Percentiles rank a stretch among this genome's conserved stretches.
Conservation (phyloP, 164 flowering plant genomes). For the Sextonia rubra region DNA sequence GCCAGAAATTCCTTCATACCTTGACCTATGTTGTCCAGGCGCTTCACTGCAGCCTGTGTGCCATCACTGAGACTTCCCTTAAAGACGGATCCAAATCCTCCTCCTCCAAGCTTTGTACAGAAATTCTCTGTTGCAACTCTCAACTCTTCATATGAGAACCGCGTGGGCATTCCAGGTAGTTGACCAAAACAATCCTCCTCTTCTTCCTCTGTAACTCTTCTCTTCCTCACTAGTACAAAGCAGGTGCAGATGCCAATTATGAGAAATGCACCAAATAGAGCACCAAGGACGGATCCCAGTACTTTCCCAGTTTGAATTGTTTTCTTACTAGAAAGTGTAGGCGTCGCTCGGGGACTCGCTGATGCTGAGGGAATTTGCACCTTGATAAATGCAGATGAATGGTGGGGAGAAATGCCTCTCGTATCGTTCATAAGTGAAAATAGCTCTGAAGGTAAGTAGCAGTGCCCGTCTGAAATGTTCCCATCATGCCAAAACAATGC, state of each 20-base stretch:
- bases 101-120: background rate
- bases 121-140: background rate
- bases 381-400: constrained; percentile 10
- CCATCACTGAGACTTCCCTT: constrained; percentile 1
- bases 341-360: background rate
- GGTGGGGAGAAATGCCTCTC: background rate
- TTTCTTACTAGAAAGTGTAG: background rate
- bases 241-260: background rate
- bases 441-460: constrained; percentile 5
- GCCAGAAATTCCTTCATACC: constrained; percentile 9
- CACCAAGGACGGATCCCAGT: constrained; percentile 8
- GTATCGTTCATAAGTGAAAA: background rate
- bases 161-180: background rate
- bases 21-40: constrained; percentile 1
- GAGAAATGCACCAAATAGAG: background rate
- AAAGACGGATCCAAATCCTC: constrained; percentile 11
- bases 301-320: background rate
- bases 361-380: constrained; percentile 7
- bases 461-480: background rate
- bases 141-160: background rate
- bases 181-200: background rate
- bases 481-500: background rate
- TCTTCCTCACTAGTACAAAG: background rate
- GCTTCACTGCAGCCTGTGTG: constrained; percentile 9
- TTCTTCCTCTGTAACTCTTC: background rate